Evolutionary conservation across 2,329 filamentous ascomycete species (phyloP).

Genomic region (Aspergillus nomiae): DNA sequence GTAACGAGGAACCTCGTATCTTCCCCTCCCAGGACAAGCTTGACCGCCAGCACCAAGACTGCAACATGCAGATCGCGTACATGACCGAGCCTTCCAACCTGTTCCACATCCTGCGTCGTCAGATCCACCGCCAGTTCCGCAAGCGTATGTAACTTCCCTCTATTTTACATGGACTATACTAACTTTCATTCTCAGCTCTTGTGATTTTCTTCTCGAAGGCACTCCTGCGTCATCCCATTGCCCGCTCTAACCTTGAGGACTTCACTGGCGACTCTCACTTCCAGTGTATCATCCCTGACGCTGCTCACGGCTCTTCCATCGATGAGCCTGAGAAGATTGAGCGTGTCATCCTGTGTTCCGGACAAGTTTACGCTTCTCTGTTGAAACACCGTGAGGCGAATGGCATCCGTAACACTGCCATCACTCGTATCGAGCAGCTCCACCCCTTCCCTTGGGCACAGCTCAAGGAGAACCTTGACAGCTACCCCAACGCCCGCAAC

Average conservation of each 20-base stretch:
- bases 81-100: conserved; percentile 95
- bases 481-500: conserved; percentile 95
- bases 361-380: conserved; percentile 89
- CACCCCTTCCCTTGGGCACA: conserved; percentile 99
- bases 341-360: conserved; percentile 90
- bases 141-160: conserved; percentile 71
- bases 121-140: conserved; percentile 99
- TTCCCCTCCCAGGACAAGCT: conserved; percentile 89
- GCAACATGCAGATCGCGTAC: conserved; percentile 98
- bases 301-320: conserved; percentile 76
- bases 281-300: conserved; percentile 93
- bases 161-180: conserved; percentile 11
- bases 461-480: conserved; percentile 93
- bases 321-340: conserved; percentile 83
- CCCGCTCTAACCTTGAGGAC: conserved; percentile 85
- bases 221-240: conserved; percentile 88
- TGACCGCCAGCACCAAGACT: conserved; percentile 96
- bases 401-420: conserved; percentile 84
- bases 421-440: conserved; percentile 95
- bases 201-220: conserved; percentile 99
- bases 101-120: conserved; percentile 93
- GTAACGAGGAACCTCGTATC: conserved; percentile 93
- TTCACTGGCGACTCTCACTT: conserved; percentile 92
- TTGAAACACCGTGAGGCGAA: conserved; percentile 88
- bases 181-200: conserved; percentile 61